Conservation (phyloP, 164 flowering plant genomes). For the grape (Vitis vinifera) region ASM3070453v1 NC_081812.1:14668501-14669000, state of each 20-base stretch:
- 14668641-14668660: neutral
- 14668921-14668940: constrained; percentile 24
- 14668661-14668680: neutral
- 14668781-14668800: neutral
- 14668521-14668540: too few species aligned
- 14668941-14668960: constrained; percentile 10
- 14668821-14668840: neutral
- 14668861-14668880: neutral
- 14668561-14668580: neutral
- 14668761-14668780: neutral
- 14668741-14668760: neutral
- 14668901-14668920: constrained; percentile 10
- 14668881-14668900: neutral
- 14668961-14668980: constrained; percentile 17
- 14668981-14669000: neutral
- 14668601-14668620: neutral
- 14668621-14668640: neutral
- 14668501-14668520: neutral
- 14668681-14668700: neutral
- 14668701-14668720: constrained; percentile 4
- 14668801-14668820: neutral
- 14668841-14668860: neutral
- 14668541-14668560: neutral
- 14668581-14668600: neutral
- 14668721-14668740: constrained; percentile 1